Evolutionary conservation across 257 asterid species (phyloP), one percentile per base, ranked within the genome.

Genomic region (Agastache rugosa): DNA sequence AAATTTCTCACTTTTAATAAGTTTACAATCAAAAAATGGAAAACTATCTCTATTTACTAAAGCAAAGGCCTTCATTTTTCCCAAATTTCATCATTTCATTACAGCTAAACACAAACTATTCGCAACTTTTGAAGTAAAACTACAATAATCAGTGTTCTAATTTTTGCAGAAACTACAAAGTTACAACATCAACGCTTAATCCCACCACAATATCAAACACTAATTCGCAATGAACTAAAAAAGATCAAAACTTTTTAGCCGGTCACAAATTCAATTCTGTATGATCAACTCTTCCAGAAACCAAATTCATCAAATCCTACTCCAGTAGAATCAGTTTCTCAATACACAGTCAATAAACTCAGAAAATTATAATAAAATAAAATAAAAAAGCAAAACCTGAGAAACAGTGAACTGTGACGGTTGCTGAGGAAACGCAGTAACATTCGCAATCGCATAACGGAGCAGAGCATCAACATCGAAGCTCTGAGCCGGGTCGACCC

Each of bases 401-500:
- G 90, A 87, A 83, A 88, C 81, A 50, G 15, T 72, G 83, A 84
- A 84, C 50, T 80, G 71, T 22, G 89, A 80, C 68, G 88, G 87
- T 63, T 68, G 67, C 37, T 72, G 78, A 23, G 96, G 98, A 76
- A 93, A 93, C 67, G 90, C 98, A 39, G 80, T 77, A 77, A 93
- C 97, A 71, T 85, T 79, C 19, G 84, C 82, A 16, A 85, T 83
- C 34, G 87, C 86, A 54, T 88, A 91, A 35, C 83, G 86, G 42
- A 88, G 86, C 65, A 91, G 75, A 58, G 92, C 79, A 70, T 86
- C 88, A 19, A 73, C 67, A 29, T 91, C 85, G 73, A 93, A 89
- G 58, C 78, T 74, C 78, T 88, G 98, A 50, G 90, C 88, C 50
- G 87, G 91, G 79, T 89, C 89, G 60, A 88, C 93, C 75, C 69